Base-by-base conservation (phyloP, 352 stramenopile genomes). In the Pythium phragmiticola region DNA sequence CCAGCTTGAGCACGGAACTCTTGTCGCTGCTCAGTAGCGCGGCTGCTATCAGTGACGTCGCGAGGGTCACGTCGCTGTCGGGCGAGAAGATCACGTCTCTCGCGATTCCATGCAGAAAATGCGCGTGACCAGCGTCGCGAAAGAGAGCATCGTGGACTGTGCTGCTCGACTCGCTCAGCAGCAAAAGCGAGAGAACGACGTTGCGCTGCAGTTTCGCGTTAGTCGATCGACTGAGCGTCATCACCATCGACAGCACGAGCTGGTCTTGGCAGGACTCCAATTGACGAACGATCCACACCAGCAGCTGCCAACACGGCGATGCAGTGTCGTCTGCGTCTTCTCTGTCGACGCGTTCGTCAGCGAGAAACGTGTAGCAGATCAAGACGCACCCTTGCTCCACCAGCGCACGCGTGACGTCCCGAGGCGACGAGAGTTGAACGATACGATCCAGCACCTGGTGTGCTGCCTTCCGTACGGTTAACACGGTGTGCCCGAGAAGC, bases 311-410 rank as follows among this genome's bases (percentile, higher is more conserved):
- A 49, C 45, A 47, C 11, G 21, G 30, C 12, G 17, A 28, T 16
- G 17, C 21, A 1, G 50, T 42, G 16, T 46, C 46, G 17, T 49
- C 21, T 17, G 45, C 45, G 7, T 34, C 30, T 37, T 23, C 26
- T 19, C n/a, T 26, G 23, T 42, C 47, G 21, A 9, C 7, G 5
- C 46, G 19, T 36, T 65, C 47, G 19, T 72, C 19, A 28, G 52
- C 1, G 13, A 55, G 30, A 28, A 60, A 28, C 47, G 67, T 60
- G 14, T 67, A 67, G 21, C 68, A 68, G 42, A 82, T 73, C 8
- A 80, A 51, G 7, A 82, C 62, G 53, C 77, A 85, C 54, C 74
- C 74, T 52, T 85, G 77, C 47, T 85, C 77, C 23, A 85, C 69
- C 21, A 85, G 46, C 7, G 60, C 73, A 14, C 77, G 72, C 5